Evolutionary conservation across 139 green algal genomes (phyloP), one percentile per base, ranked within the genome.

Genomic region (Chlamydomonas sphaeroides): DNA sequence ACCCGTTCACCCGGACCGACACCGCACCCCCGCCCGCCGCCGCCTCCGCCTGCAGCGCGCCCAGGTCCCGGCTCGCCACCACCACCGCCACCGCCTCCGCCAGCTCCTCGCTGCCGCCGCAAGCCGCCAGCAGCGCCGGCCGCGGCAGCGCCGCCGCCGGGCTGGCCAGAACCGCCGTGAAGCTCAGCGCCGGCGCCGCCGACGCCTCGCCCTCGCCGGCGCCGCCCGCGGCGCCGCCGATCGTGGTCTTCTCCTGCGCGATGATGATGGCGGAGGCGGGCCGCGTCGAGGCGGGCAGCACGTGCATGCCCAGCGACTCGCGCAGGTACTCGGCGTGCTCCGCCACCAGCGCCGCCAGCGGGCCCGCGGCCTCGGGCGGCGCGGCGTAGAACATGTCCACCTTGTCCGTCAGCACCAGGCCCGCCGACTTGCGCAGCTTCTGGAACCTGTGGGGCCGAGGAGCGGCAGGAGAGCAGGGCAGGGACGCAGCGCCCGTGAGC

Each of bases 361-460:
- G 6, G 17, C 23, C 56, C 25, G 62, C 48, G 48, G 68, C 6
- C 38, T 78, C 59, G 28, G 66, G 39, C 1, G 69, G n/a, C 30
- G 63, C 45, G 59, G 67, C 59, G 42, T 93, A 90, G 76, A 89
- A 96, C 2, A 97, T 73, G 41, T 95, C 92, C 59, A 98, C 92
- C 21, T 77, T 35, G 82, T 98, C 95, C 5, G 85, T 90, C 0
- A 89, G 84, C 30, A 86, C 84, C 77, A 98, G 85, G 20, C 95
- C 95, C 6, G 93, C 92, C 57, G 93, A 92, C 90, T 99, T 99
- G 23, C 97, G 89, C 62, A 99, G 88, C 86, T 98, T 98, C 91
- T 99, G 97, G 78, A 98, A 95, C 33, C 97, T 92, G 89, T 5
- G n/a, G n/a, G 59, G 10, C 6, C 8, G 30, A 28, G 57, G 26